Conservation (phyloP, 345 rosid species). For the Populus euphratica region DNA sequence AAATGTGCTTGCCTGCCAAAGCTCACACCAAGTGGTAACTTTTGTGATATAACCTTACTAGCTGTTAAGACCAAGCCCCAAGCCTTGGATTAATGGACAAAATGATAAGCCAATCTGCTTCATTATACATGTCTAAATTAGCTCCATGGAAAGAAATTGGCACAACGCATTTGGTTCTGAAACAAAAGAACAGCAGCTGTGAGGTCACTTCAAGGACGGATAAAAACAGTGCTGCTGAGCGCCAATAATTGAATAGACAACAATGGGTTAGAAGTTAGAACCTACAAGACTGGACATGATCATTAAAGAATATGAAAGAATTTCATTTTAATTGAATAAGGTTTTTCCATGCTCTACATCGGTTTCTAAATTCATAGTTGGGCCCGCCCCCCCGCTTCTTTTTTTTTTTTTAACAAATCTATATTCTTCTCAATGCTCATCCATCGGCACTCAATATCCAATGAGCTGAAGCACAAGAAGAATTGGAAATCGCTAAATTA, state of each 20-base stretch:
- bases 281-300: not conserved
- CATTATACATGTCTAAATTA: not conserved
- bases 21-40: not conserved
- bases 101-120: not conserved
- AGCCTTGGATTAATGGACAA: not conserved
- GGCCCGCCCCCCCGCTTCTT: slow-evolving; percentile 10
- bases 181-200: not conserved
- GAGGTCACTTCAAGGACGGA: not conserved
- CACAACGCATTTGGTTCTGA: not conserved
- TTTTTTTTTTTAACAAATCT: slow-evolving; percentile 35
- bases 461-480: slow-evolving; percentile 45
- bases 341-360: slow-evolving; percentile 37
- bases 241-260: not conserved
- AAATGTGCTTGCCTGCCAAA: not conserved
- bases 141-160: not conserved
- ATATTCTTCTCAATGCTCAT: slow-evolving; percentile 40
- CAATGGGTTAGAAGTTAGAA: too few species aligned
- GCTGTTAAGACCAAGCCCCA: not conserved
- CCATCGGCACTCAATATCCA: slow-evolving; percentile 33
- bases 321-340: slow-evolving; percentile 40
- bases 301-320: slow-evolving; percentile 29
- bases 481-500: slow-evolving; percentile 48
- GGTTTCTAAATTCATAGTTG: slow-evolving; percentile 36
- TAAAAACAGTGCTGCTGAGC: too few species aligned
- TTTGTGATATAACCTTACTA: not conserved